A percentile compares a stretch with the other conserved stretches of the same genome.
Evolutionary conservation across 805 yeast genomes (phyloP).

Genomic region (Jamesozyma piceae): DNA sequence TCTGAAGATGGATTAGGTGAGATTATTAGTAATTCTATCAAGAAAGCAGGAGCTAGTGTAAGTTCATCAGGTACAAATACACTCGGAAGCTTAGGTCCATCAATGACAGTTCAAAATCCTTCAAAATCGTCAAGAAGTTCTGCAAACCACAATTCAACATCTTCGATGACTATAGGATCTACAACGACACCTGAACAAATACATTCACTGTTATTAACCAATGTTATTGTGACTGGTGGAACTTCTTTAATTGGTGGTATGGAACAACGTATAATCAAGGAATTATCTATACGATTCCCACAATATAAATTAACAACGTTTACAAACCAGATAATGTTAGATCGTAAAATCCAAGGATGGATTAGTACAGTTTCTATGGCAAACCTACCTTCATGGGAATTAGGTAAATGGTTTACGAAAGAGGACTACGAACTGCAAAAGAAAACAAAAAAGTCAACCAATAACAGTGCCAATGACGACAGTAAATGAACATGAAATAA

Average conservation of each 20-base stretch:
- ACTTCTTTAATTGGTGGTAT: conserved; percentile 71
- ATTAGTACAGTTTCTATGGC: conserved; percentile 51
- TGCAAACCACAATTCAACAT: neutral
- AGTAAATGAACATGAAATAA: neutral
- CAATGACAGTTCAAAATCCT: conserved; percentile 5
- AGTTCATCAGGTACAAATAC: conserved; percentile 13
- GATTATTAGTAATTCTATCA: conserved; percentile 19
- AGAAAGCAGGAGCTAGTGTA: conserved; percentile 22
- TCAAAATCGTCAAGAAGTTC: neutral
- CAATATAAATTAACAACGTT: conserved; percentile 80
- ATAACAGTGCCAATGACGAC: neutral
- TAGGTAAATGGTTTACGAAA: conserved; percentile 23
- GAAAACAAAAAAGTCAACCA: neutral
- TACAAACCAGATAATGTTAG: conserved; percentile 65
- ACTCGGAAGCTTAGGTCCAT: conserved; percentile 11
- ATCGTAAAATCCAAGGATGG: conserved; percentile 74
- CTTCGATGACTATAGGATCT: neutral
- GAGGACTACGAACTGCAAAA: conserved; percentile 15
- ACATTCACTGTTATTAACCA: conserved; percentile 30
- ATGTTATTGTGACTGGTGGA: conserved; percentile 77
- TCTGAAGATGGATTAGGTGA: conserved; percentile 23
- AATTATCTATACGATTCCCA: conserved; percentile 60
- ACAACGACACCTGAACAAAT: conserved; percentile 23
- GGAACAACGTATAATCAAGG: conserved; percentile 65
- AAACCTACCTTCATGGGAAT: conserved; percentile 24